Evolutionary conservation across 805 yeast genomes (phyloP).

Genomic region (Ogataea neopini): DNA sequence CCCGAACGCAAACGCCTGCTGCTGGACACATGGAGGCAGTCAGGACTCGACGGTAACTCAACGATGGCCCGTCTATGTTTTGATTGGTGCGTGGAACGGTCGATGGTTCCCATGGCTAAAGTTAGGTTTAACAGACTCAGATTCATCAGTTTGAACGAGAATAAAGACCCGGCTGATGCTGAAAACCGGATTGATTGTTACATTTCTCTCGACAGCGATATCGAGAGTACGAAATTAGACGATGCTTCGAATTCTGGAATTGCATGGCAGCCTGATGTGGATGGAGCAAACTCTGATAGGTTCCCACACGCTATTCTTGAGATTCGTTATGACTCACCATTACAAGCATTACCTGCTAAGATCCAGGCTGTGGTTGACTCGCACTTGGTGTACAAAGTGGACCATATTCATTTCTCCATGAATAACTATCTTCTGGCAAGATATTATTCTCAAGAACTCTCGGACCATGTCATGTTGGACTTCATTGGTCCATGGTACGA

Average conservation of each 20-base stretch:
- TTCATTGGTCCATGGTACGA: slow-evolving; percentile 37
- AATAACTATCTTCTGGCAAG: slow-evolving; percentile 33
- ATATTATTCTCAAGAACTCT: slow-evolving; percentile 21
- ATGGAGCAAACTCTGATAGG: slow-evolving; percentile 7
- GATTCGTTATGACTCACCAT: slow-evolving; percentile 44
- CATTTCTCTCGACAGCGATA: slow-evolving; percentile 34
- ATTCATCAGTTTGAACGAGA: slow-evolving; percentile 24
- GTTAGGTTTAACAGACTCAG: slow-evolving; percentile 28
- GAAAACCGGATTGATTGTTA: slow-evolving; percentile 30
- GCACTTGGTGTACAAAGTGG: slow-evolving; percentile 50
- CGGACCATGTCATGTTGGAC: slow-evolving; percentile 27
- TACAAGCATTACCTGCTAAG: slow-evolving; percentile 36
- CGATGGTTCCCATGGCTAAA: slow-evolving; percentile 32
- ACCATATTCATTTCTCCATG: slow-evolving; percentile 35
- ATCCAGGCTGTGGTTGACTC: slow-evolving; percentile 44
- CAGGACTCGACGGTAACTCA: slow-evolving; percentile 30
- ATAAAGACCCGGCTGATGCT: neutral
- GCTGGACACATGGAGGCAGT: slow-evolving; percentile 23
- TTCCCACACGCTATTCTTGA: slow-evolving; percentile 55
- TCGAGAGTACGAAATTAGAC: slow-evolving; percentile 17
- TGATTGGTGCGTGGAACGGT: slow-evolving; percentile 35
- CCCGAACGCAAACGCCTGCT: slow-evolving; percentile 19
- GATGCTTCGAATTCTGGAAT: slow-evolving; percentile 5
- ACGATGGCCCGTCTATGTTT: slow-evolving; percentile 35
- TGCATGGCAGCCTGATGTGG: slow-evolving; percentile 14